Percentiles rank a stretch among this genome's conserved stretches.
These are phyloP conservation scores for Apostasia ramifera DNA, from an alignment of 106 monocot species.

Conservation along the genomic window DNA sequence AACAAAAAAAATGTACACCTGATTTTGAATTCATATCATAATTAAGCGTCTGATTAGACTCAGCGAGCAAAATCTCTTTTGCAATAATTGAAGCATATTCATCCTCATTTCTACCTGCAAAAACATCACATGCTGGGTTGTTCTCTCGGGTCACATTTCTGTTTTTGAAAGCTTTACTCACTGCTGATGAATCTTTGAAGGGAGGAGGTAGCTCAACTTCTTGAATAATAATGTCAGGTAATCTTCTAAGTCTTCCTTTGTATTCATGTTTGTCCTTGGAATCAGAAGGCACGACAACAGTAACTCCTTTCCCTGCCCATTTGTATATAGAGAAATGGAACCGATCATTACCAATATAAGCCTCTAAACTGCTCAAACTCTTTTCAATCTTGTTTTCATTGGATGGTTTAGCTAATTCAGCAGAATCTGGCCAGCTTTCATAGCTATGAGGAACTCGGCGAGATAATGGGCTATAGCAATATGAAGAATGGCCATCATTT, in stretches of 20 bases:
- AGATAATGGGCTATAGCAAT: constrained; percentile 34
- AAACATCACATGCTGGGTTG: constrained; percentile 10
- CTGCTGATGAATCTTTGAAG: constrained; percentile 33
- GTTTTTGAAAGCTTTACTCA: constrained; percentile 16
- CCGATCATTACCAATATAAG: constrained; percentile 14
- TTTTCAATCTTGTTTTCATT: constrained; percentile 13
- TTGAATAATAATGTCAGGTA: constrained; percentile 60
- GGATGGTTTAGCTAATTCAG: constrained; percentile 1
- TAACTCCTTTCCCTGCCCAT: constrained; percentile 85
- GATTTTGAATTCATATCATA: constrained; percentile 25
- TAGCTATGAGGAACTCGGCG: constrained; percentile 21
- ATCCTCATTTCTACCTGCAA: constrained; percentile 12
- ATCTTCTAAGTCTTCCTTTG: constrained; percentile 22
- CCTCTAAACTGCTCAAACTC: constrained; percentile 28
- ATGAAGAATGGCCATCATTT: constrained; percentile 13
- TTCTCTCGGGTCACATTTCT: constrained; percentile 13
- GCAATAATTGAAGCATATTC: constrained; percentile 8
- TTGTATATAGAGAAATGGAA: constrained; percentile 94
- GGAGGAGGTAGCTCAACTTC: constrained; percentile 34
- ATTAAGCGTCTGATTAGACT: constrained; percentile 6
- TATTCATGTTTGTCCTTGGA: constrained; percentile 24
- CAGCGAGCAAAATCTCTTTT: constrained; percentile 8
- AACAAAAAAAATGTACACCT: constrained; percentile 27
- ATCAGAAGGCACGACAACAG: constrained; percentile 43
- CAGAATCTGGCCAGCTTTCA: constrained; percentile 16